Evolutionary conservation across 495 filamentous ascomycete genomes (phyloP), one percentile per base, ranked within the genome.

Genomic region (Daldinia bambusicola): DNA sequence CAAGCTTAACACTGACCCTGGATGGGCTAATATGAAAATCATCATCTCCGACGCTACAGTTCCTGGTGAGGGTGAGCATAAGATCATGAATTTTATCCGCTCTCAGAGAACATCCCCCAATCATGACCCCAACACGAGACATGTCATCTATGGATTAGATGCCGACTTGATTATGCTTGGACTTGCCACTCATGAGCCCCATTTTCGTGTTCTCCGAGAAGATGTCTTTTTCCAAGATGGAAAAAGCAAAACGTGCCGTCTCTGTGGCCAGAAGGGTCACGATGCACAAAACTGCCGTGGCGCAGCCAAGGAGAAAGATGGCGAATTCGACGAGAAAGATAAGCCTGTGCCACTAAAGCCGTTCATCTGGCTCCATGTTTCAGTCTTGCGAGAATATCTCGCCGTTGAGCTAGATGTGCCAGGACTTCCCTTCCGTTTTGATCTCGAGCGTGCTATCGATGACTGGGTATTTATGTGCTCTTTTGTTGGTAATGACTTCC

Each of bases 391-490:
- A 74, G 95, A 99, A 80, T 99, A 99, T 77, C 87, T 99, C 61
- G 93, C 89, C 67, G 90, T 89, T 58, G 95, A 99, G 79, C 88
- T 99, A 63, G 84, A 91, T 72, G 89, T 97, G 32, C 91, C 92
- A 45, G 84, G 87, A 36, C 74, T 85, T n/a, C 92, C 93, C 56
- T 89, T 90, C 51, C 93, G 93, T 69, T 89, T 88, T 71, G 93
- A 99, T 78, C 83, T 98, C 32, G 95, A 99, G 77, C 87, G 95
- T 71, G 95, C 96, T n/a, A 84, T 99, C 61, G 95, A 99, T 82
- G 95, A 99, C 79, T 98, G 96, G 95, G 93, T 99, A 14, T 99
- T 99, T 80, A 97, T 99, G 95, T 99, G 95, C 83, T 99, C 97
- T 81, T 99, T 99, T 78, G 95, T 99, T 65, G 95, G 95, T 71